Base-by-base conservation (phyloP, 805 yeast species). In the Pichia gijzeniarum region DNA sequence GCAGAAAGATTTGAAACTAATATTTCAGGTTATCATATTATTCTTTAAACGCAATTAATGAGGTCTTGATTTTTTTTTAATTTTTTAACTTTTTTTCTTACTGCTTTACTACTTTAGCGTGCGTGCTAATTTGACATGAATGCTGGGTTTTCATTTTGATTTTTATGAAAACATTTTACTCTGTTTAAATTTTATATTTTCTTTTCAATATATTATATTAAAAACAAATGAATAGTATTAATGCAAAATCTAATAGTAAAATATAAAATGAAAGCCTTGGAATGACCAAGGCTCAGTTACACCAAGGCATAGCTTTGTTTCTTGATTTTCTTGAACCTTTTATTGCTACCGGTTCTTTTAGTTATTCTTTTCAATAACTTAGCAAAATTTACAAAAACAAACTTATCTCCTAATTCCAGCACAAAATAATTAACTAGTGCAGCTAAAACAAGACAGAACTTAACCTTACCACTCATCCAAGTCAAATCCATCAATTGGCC, bases 401-500 rank as follows among this genome's bases (percentile, higher is more conserved):
- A 63, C 41, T 63, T 65, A 44, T 79, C 74, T 3, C 80, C 77
- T 3, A 66, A 28, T 51, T 69, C 58, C 62, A 81, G 62, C 0
- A 67, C 63, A 1, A 58, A 66, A 40, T 78, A 74, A 58, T 88
- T 86, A 17, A 71, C 38, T 0, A 63, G 46, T 0, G 80, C 77
- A 31, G 72, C 55, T 0, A 67, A 33, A 13, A 77, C 35, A n/a
- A 88, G 70, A n/a, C 71, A 55, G 17, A 65, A 36, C 53, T 80
- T 81, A 60, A 82, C 79, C 6, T 60, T 51, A 2, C 47, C 38
- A 0, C 85, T 68, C 28, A 84, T 70, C 46, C 71, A 63, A 0
- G 96, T 85, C 54, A 93, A 67, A 57, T 89, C 93, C 78, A 93
- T 81, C 50, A 86, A 65, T 3, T 70, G 61, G 1, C 91, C 95